Conservation (phyloP, 2,329 filamentous ascomycete genomes). For the Zalaria obscura region DNA sequence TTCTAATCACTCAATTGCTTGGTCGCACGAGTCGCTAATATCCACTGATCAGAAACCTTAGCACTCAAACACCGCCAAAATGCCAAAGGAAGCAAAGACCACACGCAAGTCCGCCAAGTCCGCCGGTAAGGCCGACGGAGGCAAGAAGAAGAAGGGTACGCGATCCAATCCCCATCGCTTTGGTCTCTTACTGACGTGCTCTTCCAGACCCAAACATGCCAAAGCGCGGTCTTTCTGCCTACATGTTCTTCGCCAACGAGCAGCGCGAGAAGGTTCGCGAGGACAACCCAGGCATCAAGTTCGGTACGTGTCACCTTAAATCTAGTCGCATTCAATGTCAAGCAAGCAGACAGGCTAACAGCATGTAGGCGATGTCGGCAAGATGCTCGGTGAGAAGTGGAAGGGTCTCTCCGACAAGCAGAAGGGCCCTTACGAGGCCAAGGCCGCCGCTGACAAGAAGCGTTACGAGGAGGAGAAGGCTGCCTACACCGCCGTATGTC, state of each 20-base stretch:
- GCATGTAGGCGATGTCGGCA: conserved; percentile 73
- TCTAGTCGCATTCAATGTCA: conserved; percentile 3
- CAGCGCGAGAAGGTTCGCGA: conserved; percentile 96
- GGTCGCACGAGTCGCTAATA: too few species aligned
- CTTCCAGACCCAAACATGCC: conserved; percentile 80
- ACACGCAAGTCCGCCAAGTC: conserved; percentile 44
- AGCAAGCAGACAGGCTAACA: conserved; percentile 2
- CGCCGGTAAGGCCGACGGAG: conserved; percentile 26
- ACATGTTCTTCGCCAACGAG: conserved; percentile 99
- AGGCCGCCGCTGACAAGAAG: conserved; percentile 97
- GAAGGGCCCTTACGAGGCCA: conserved; percentile 85
- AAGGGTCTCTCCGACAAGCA: conserved; percentile 92
- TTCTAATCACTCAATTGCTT: too few species aligned
- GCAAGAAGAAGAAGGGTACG: conserved; percentile 62
- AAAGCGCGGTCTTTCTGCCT: conserved; percentile 97
- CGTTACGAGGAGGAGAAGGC: conserved; percentile 97
- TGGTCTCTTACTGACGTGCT: conserved; percentile 1
- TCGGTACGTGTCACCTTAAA: conserved; percentile 53
- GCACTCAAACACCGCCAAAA: conserved; percentile 23
- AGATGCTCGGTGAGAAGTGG: conserved; percentile 96
- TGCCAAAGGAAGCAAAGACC: conserved; percentile 55
- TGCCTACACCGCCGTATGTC: conserved; percentile 64
- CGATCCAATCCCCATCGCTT: conserved; percentile 5
- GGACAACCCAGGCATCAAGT: conserved; percentile 94
- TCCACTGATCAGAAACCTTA: too few species aligned